Evolutionary conservation across 2,329 filamentous ascomycete genomes (phyloP).

Genomic region (Arachnomyces sp.): DNA sequence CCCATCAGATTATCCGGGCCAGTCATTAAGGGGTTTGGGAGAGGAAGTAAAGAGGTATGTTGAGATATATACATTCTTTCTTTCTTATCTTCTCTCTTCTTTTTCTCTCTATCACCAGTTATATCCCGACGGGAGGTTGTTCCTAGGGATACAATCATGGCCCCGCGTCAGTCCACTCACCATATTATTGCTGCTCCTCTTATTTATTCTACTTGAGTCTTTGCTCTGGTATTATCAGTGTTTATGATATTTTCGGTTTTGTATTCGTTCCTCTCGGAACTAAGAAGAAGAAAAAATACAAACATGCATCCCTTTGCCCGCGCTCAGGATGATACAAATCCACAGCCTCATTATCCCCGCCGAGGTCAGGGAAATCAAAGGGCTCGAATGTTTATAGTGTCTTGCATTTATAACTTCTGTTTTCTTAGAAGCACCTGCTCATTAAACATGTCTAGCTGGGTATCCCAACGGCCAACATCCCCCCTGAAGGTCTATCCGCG

Average conservation of each 20-base stretch:
- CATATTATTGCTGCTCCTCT: not conserved
- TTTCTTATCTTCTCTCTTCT: conserved; percentile 3
- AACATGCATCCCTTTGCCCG: too few relatives aligned
- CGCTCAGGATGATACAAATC: too few relatives aligned
- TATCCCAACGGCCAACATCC: conserved; percentile 90
- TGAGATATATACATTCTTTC: not conserved
- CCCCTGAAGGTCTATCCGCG: conserved; percentile 58
- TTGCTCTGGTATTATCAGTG: too few relatives aligned
- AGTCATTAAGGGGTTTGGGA: conserved; percentile 87
- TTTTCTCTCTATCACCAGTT: not conserved
- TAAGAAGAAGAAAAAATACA: too few relatives aligned
- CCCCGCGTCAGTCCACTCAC: too few relatives aligned
- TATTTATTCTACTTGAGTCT: not conserved
- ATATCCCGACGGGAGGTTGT: too few relatives aligned
- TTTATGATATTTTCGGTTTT: too few relatives aligned
- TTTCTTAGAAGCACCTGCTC: conserved; percentile 1
- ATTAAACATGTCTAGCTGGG: conserved; percentile 57
- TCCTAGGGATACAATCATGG: too few relatives aligned
- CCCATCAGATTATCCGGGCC: conserved; percentile 77
- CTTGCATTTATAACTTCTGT: not conserved
- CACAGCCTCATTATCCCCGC: too few relatives aligned
- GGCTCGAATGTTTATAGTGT: too few relatives aligned
- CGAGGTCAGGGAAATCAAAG: too few relatives aligned
- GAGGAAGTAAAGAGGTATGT: conserved; percentile 80
- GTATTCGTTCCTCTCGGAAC: too few relatives aligned